A percentile compares a stretch with the other conserved stretches of the same genome.
Conservation (phyloP, 2,329 filamentous ascomycete genomes). For the Boeremia exigua region DNA sequence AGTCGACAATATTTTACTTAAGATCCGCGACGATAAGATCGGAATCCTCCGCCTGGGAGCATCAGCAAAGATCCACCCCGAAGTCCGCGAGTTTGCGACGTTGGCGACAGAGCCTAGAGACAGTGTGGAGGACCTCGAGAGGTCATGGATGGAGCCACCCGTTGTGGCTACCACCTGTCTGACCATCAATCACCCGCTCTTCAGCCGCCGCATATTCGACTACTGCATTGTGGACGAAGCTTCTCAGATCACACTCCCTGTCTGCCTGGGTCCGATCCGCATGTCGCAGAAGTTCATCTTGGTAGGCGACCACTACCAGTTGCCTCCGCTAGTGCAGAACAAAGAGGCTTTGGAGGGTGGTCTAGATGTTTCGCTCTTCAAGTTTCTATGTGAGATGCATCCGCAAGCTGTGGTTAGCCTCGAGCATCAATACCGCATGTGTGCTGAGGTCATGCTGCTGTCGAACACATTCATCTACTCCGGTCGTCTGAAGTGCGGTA, state of each 20-base stretch:
- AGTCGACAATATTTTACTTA: conserved; percentile 96
- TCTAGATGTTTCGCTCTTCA: conserved; percentile 92
- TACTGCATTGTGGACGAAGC: conserved; percentile 99
- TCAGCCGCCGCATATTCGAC: conserved; percentile 88
- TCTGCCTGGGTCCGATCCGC: conserved; percentile 91
- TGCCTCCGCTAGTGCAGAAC: conserved; percentile 93
- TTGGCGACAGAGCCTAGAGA: conserved; percentile 76
- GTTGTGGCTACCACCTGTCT: conserved; percentile 96
- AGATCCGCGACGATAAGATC: conserved; percentile 79
- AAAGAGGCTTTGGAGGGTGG: conserved; percentile 85
- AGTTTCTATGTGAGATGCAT: conserved; percentile 86
- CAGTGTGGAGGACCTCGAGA: conserved; percentile 81
- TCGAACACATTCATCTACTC: conserved; percentile 93
- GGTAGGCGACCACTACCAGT: conserved; percentile 94
- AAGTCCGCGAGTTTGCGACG: conserved; percentile 84
- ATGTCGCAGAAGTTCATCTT: conserved; percentile 93
- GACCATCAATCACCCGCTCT: conserved; percentile 86
- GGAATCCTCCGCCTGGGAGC: conserved; percentile 86
- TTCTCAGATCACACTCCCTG: conserved; percentile 94
- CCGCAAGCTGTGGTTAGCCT: conserved; percentile 88
- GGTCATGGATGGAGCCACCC: conserved; percentile 82
- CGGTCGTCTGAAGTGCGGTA: conserved; percentile 90
- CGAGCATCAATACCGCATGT: conserved; percentile 98
- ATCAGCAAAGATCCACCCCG: conserved; percentile 82
- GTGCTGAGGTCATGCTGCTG: conserved; percentile 92